Base-by-base conservation (phyloP, 2,329 filamentous ascomycete species). In the Epicoccum nigrum region DNA sequence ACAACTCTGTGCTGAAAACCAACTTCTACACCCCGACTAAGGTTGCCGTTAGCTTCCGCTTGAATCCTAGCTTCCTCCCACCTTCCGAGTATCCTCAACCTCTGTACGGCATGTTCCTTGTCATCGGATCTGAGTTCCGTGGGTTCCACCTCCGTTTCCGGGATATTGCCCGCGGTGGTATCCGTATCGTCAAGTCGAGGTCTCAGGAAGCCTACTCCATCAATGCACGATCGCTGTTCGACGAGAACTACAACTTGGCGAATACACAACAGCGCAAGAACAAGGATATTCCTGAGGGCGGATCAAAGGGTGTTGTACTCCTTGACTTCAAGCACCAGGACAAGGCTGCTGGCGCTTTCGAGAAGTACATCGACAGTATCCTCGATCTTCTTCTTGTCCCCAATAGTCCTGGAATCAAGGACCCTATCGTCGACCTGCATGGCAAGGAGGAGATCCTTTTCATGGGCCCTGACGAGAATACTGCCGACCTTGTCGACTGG, bases 251-350 rank as follows among this genome's bases (percentile, higher is more conserved):
- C 77, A 95, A 94, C 58, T 84, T 99, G 55, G 93, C 94, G 60
- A 97, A 95, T 76, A 99, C 94, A 0, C 94, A 99, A 77, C 94
- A 99, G 78, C 90, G 94, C 70, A 99, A 99, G 84, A 99, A 99
- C 83, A 99, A 99, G 81, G 94, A 99, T 68, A 99, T 99, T 44
- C 94, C 94, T 2, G 94, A 99, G 78, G 94, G 94, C 59, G 94
- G 94, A 47, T 96, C 93, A 67, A 99, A 99, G 80, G 94, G 94
- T 78, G 94, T 99, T 51, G 93, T 99, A 54, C 83, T 99, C 38
- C 85, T 99, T 32, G 93, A 99, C 74, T 86, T 90, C 57, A 88
- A 92, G 72, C 92, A 97, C 76, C 94, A 99, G 76, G 91, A 97
- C 75, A 95, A 93, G 78, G 88, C 88, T 15, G 84, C 83, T 39